Evolutionary conservation across 2,329 filamentous ascomycete genomes (phyloP).

Genomic region (Beauveria medogensis): DNA sequence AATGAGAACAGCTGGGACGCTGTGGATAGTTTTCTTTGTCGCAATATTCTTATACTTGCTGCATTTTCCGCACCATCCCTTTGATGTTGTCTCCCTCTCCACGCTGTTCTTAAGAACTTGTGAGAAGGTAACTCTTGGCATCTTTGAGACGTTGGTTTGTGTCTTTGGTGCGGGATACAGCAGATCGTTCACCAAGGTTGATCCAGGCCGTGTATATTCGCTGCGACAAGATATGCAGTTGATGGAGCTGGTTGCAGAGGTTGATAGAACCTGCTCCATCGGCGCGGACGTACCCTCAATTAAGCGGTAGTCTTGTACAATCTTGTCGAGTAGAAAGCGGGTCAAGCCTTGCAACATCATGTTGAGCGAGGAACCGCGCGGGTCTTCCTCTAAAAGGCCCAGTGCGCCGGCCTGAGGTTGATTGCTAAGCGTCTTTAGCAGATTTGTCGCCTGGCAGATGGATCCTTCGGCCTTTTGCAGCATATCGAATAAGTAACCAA

Average conservation of each 20-base stretch:
- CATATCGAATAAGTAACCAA: slow-evolving; percentile 97
- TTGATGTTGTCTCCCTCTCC: slow-evolving; percentile 77
- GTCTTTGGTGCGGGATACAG: slow-evolving; percentile 59
- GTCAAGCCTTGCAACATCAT: slow-evolving; percentile 80
- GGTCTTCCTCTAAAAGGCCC: slow-evolving; percentile 77
- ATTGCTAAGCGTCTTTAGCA: slow-evolving; percentile 81
- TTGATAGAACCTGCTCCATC: slow-evolving; percentile 67
- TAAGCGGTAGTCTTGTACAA: slow-evolving; percentile 66
- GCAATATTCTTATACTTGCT: slow-evolving; percentile 82
- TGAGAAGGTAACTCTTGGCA: slow-evolving; percentile 63
- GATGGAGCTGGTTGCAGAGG: slow-evolving; percentile 64
- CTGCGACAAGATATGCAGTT: slow-evolving; percentile 80
- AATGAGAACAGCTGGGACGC: slow-evolving; percentile 76
- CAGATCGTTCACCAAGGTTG: slow-evolving; percentile 77
- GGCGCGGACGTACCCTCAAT: slow-evolving; percentile 53
- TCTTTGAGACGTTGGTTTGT: slow-evolving; percentile 39
- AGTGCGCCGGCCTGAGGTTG: slow-evolving; percentile 70
- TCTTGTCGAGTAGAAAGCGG: slow-evolving; percentile 75
- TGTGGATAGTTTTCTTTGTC: slow-evolving; percentile 76
- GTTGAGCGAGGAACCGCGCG: slow-evolving; percentile 63
- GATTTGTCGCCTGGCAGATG: slow-evolving; percentile 92
- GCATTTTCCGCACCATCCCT: slow-evolving; percentile 90
- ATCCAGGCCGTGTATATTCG: slow-evolving; percentile 72
- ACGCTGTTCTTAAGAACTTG: slow-evolving; percentile 89
- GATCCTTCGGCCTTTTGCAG: slow-evolving; percentile 89